Evolutionary conservation across 768 basidiomycete genomes (phyloP).

Genomic region (Pholiota microspora): DNA sequence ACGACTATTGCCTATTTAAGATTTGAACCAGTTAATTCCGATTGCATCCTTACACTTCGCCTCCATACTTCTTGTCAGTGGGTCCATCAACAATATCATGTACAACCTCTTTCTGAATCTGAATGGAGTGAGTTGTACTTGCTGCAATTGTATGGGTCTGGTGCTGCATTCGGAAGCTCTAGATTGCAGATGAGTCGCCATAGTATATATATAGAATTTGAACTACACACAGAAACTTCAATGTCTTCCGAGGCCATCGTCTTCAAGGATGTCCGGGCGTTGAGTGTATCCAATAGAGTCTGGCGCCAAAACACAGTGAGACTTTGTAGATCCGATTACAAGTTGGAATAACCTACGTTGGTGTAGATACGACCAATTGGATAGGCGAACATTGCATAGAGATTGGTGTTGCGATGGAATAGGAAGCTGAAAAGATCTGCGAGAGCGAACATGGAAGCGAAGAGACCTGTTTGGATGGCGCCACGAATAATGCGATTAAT

Average conservation of each 20-base stretch:
- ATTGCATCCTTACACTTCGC: constrained; percentile 1
- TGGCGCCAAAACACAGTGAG: constrained; percentile 12
- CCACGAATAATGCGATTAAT: constrained; percentile 54
- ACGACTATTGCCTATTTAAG: constrained; percentile 1
- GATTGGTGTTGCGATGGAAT: constrained; percentile 31
- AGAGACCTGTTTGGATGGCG: constrained; percentile 52
- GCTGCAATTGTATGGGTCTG: constrained; percentile 19
- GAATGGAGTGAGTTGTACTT: constrained; percentile 23
- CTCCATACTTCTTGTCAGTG: not conserved
- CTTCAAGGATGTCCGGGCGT: constrained; percentile 35
- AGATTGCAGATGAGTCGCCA: not conserved
- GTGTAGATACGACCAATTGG: constrained; percentile 43
- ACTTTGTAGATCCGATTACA: constrained; percentile 17
- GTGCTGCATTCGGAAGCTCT: constrained; percentile 28
- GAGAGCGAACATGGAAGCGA: constrained; percentile 49
- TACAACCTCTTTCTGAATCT: constrained; percentile 29
- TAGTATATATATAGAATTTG: not conserved
- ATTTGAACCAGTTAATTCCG: not conserved
- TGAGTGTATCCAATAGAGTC: constrained; percentile 45
- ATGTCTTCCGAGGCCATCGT: constrained; percentile 30
- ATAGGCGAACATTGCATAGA: constrained; percentile 34
- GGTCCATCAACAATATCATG: constrained; percentile 15
- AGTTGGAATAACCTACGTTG: constrained; percentile 37
- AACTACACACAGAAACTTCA: constrained; percentile 24
- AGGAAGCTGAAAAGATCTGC: constrained; percentile 45